Evolutionary conservation across 129 eudicot genomes (phyloP).

Genomic region (Helichrysum umbraculigerum): DNA sequence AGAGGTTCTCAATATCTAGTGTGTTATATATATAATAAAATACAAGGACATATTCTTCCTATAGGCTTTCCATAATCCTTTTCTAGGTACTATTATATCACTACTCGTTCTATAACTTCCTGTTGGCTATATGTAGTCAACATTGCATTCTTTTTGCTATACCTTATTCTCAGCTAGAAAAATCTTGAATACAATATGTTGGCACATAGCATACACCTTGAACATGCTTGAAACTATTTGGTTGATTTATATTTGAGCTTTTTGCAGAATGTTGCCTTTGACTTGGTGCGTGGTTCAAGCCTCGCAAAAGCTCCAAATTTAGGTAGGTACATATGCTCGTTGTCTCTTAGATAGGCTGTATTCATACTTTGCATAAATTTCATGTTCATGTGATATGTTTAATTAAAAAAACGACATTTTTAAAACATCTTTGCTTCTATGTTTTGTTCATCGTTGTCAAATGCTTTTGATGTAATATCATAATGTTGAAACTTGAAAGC

Average conservation of each 20-base stretch:
- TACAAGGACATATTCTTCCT: no score
- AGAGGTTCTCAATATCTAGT: background rate
- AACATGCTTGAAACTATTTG: background rate
- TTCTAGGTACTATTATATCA: no score
- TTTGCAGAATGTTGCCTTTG: slow-evolving; percentile 90
- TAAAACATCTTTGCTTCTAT: background rate
- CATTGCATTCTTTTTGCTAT: slow-evolving; percentile 1
- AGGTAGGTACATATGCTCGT: slow-evolving; percentile 54
- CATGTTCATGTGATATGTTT: background rate
- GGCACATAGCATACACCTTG: slow-evolving; percentile 9
- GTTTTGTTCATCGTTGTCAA: background rate
- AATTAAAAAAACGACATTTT: background rate
- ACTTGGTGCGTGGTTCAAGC: slow-evolving; percentile 58
- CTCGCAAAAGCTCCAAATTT: slow-evolving; percentile 34
- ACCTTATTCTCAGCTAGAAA: slow-evolving; percentile 6
- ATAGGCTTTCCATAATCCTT: no score
- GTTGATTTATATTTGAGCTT: slow-evolving; percentile 24
- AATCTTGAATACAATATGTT: background rate
- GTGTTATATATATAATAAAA: no score
- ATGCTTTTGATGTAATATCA: background rate
- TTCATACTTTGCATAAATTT: slow-evolving; percentile 1
- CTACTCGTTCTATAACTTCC: background rate
- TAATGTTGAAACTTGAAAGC: background rate
- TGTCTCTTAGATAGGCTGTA: slow-evolving; percentile 1
- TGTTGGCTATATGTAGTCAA: background rate